Conservation (phyloP, 176 grass and related monocot genomes). For the Eremochloa ophiuroides region DNA sequence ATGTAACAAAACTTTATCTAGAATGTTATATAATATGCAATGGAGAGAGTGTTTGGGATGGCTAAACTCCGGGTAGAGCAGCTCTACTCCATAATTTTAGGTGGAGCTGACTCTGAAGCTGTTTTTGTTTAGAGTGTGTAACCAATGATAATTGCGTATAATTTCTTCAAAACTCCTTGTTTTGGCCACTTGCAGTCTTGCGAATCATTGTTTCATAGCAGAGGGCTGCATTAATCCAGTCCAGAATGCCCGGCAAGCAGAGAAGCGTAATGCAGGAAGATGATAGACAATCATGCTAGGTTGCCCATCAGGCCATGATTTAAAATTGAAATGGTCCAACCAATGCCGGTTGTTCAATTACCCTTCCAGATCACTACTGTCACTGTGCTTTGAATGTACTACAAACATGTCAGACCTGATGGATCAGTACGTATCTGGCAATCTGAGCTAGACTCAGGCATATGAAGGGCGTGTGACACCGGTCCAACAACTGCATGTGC, state of each 20-base stretch:
- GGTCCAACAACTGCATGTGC: background rate
- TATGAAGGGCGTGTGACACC: background rate
- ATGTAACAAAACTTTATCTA: no score
- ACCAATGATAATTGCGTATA: no score
- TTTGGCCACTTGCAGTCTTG: no score
- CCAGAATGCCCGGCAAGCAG: background rate
- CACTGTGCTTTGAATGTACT: background rate
- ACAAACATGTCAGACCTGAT: background rate
- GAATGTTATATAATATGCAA: no score
- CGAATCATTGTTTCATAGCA: no score
- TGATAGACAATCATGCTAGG: background rate
- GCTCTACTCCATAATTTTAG: no score
- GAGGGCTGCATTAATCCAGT: no score
- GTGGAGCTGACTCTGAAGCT: no score
- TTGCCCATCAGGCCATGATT: background rate
- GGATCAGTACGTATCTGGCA: background rate
- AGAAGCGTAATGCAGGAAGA: background rate
- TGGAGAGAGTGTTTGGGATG: no score
- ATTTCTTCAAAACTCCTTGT: no score
- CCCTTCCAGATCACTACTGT: background rate
- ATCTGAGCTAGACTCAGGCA: background rate
- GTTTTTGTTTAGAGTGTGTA: no score
- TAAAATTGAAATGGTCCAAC: background rate
- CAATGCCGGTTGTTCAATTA: background rate
- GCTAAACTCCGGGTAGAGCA: no score